phyloP scores from a whole-genome alignment of 345 rosid genomes.

The Eucalyptus pumila region DNA sequence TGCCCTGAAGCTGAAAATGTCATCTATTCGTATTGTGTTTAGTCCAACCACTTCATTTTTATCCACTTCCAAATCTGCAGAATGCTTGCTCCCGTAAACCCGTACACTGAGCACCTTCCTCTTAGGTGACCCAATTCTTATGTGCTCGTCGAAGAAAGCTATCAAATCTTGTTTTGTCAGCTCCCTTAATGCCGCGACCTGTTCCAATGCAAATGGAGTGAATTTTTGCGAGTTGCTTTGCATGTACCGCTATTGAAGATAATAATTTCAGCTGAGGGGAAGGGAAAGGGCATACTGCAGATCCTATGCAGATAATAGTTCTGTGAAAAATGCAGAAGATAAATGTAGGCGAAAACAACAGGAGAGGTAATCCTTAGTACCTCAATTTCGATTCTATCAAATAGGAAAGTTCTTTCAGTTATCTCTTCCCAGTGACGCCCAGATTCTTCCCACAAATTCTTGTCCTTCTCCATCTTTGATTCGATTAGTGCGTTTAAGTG shows the following conservation, averaged over 20 bases:
- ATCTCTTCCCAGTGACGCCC: conserved; percentile 60
- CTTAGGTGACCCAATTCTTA: conserved; percentile 52
- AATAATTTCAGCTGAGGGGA: not conserved
- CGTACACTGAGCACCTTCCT: conserved; percentile 53
- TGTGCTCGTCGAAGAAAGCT: conserved; percentile 48
- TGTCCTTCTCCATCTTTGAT: conserved; percentile 82
- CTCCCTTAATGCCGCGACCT: conserved; percentile 52
- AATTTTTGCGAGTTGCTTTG: not conserved
- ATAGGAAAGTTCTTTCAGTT: conserved; percentile 46
- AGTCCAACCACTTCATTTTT: conserved; percentile 15
- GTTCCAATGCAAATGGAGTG: not conserved
- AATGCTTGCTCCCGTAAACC: conserved; percentile 49
- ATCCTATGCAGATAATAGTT: not conserved
- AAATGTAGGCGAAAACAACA: not conserved
- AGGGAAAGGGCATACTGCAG: not conserved
- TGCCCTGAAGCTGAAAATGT: conserved; percentile 60
- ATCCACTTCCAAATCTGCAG: conserved; percentile 26
- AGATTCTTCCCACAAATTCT: conserved; percentile 69
- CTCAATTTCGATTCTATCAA: conserved; percentile 67
- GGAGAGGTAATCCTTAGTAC: conserved; percentile 4
- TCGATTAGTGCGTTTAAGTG: conserved; percentile 63
- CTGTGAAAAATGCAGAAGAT: not conserved
- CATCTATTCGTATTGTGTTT: conserved; percentile 25
- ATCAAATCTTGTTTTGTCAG: conserved; percentile 54
- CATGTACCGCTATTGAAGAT: not conserved